Evolutionary conservation across 2,329 filamentous ascomycete genomes (phyloP).

Genomic region (Triangularia setosa): DNA sequence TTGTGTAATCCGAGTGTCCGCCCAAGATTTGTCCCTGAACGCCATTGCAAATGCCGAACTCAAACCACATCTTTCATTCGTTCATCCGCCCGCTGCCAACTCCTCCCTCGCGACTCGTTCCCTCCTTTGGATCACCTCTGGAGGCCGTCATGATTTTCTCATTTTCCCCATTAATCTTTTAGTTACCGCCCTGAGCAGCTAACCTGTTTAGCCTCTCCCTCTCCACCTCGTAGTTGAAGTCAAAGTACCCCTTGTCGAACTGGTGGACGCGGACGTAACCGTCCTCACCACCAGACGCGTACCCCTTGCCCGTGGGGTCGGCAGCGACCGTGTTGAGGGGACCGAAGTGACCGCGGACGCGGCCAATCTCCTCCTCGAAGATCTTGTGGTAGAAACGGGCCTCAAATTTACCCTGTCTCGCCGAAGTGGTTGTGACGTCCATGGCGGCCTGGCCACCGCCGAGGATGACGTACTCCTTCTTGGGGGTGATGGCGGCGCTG

Average conservation of each 20-base stretch:
- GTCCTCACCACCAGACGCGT: slow-evolving; percentile 95
- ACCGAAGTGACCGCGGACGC: slow-evolving; percentile 95
- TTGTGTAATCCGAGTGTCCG: slow-evolving; percentile 9
- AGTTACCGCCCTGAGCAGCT: slow-evolving; percentile 21
- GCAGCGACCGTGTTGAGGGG: slow-evolving; percentile 82
- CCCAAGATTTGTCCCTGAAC: slow-evolving; percentile 16
- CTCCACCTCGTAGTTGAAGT: slow-evolving; percentile 99
- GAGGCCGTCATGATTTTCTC: background rate
- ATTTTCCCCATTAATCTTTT: slow-evolving; percentile 19
- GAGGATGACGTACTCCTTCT: slow-evolving; percentile 97
- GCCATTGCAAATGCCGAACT: slow-evolving; percentile 22
- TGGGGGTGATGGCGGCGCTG: slow-evolving; percentile 86
- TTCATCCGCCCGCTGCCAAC: background rate
- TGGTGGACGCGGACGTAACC: slow-evolving; percentile 97
- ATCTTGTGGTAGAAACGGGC: slow-evolving; percentile 99
- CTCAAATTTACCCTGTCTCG: slow-evolving; percentile 98
- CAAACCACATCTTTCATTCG: slow-evolving; percentile 3
- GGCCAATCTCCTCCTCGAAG: slow-evolving; percentile 97
- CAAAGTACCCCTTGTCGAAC: slow-evolving; percentile 98
- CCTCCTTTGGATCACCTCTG: background rate
- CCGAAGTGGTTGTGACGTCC: slow-evolving; percentile 93
- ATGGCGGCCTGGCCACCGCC: slow-evolving; percentile 98
- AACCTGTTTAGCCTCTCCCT: slow-evolving; percentile 62
- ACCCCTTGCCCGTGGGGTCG: slow-evolving; percentile 85
- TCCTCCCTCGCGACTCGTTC: background rate